Conservation (phyloP, 495 filamentous ascomycete genomes). For the Annulohypoxylon stygium region DNA sequence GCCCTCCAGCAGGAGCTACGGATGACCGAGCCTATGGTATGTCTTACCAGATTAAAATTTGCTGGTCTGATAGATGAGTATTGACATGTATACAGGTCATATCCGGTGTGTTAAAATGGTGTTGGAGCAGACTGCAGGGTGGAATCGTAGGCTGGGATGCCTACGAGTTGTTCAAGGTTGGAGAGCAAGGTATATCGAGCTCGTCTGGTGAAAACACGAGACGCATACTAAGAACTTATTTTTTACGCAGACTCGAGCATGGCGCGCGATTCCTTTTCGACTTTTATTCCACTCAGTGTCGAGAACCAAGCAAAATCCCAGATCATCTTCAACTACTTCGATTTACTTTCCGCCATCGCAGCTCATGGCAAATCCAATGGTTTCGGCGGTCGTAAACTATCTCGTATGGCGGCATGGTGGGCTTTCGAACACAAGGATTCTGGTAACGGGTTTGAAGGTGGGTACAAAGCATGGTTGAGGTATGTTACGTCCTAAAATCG, state of each 20-base stretch:
- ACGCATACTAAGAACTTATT: constrained; percentile 36
- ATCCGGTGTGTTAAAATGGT: constrained; percentile 97
- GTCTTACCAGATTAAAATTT: constrained; percentile 36
- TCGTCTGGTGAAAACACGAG: constrained; percentile 1
- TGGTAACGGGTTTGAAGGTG: constrained; percentile 93
- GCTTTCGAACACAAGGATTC: constrained; percentile 91
- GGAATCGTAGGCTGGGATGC: constrained; percentile 97
- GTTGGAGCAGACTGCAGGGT: constrained; percentile 92
- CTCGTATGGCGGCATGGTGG: constrained; percentile 98
- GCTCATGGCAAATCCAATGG: constrained; percentile 93
- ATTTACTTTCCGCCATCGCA: constrained; percentile 83
- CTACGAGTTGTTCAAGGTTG: constrained; percentile 95
- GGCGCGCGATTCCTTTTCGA: constrained; percentile 92
- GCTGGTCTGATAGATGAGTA: constrained; percentile 5
- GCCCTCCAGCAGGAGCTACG: constrained; percentile 86
- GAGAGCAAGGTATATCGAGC: constrained; percentile 80
- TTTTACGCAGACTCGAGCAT: constrained; percentile 81
- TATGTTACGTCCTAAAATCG: constrained; percentile 41
- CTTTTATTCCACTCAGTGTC: constrained; percentile 94
- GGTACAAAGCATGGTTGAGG: constrained; percentile 85
- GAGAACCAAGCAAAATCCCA: constrained; percentile 87
- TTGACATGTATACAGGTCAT: constrained; percentile 73
- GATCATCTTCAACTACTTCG: constrained; percentile 97
- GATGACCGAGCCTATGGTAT: constrained; percentile 93
- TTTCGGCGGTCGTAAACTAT: constrained; percentile 92